These are phyloP conservation scores for Ogataea salicorniae DNA, from an alignment of 805 yeast species.

Conservation along the genomic window DNA sequence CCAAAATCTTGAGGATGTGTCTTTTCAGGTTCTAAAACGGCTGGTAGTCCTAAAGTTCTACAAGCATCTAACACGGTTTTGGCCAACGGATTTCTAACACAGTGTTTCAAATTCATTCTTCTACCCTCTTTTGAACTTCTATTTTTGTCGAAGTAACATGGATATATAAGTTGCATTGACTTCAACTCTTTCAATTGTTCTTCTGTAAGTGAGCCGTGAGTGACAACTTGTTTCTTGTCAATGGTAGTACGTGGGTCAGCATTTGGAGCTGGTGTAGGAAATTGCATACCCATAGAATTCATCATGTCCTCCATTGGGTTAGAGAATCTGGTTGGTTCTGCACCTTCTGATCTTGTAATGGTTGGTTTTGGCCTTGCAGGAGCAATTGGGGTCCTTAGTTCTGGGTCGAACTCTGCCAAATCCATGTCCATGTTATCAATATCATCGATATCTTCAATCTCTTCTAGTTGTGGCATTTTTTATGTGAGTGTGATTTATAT, in stretches of 20 bases:
- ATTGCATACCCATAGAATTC: constrained; percentile 25
- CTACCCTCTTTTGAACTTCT: constrained; percentile 80
- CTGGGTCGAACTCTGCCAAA: constrained; percentile 82
- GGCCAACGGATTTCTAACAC: constrained; percentile 86
- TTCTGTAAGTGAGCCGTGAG: constrained; percentile 33
- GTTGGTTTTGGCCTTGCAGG: constrained; percentile 56
- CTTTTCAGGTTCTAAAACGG: constrained; percentile 71
- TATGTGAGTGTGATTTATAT: background rate
- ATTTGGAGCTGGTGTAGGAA: constrained; percentile 25
- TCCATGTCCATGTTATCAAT: constrained; percentile 93
- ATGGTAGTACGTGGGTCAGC: constrained; percentile 8
- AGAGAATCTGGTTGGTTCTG: constrained; percentile 22
- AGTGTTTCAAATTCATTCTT: constrained; percentile 60
- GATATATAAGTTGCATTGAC: constrained; percentile 73
- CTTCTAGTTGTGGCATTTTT: constrained; percentile 65
- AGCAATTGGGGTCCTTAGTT: constrained; percentile 62
- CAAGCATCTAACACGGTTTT: constrained; percentile 75
- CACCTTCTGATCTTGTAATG: constrained; percentile 56
- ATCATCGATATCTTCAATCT: constrained; percentile 71
- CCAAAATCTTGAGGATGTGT: constrained; percentile 96
- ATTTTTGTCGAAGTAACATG: constrained; percentile 83
- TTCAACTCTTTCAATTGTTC: constrained; percentile 62
- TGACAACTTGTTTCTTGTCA: constrained; percentile 12
- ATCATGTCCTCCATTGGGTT: constrained; percentile 26
- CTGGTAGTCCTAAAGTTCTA: constrained; percentile 21